Evolutionary conservation across 2,329 filamentous ascomycete genomes (phyloP), one percentile per base, ranked within the genome.

Genomic region (Fusarium sulawesiense): DNA sequence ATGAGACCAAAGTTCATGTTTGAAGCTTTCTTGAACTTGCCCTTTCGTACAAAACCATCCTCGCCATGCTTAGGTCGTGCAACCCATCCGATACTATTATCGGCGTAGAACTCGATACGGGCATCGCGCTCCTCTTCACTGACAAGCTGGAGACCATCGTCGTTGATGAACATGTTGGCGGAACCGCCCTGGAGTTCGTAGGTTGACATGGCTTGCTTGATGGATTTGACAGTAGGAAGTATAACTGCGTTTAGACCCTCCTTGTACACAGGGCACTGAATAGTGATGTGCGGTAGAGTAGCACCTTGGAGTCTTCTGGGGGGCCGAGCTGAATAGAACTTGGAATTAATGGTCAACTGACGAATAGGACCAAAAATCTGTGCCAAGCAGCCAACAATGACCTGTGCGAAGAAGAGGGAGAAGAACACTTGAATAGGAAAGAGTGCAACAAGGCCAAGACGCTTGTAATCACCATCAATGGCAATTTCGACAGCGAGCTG

Each of bases 231-330:
- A 0, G 92, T 95, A 10, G 92, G 92, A 21, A 85, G 87, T 74
- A 94, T 94, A 78, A 97, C 93, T 66, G 84, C 88, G 37, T 82
- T 82, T 4, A 97, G 85, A 70, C 93, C 92, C 78, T 97, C 93
- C 79, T 95, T 96, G 83, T 96, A 97, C 0, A 97, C 92, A 7
- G 93, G 93, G 78, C 92, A 94, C 76, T 97, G 93, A 44, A 97
- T 92, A 5, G 92, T 95, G 68, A 93, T 85, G 76, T 93, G 92
- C 4, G 91, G 92, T 18, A 94, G 84, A 27, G 83, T 76, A 9
- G 81, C 75, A 2, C 80, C 82, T 60, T 87, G 86, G 29, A 94
- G 79, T 49, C 91, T 84, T 21, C 86, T 86, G 3, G 91, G 89
- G 11, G 90, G 85, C n/a, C 85, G 83, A 2, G 91, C 93, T 0